Conservation (phyloP, 2,329 filamentous ascomycete species). For the Hortaea werneckii region DNA sequence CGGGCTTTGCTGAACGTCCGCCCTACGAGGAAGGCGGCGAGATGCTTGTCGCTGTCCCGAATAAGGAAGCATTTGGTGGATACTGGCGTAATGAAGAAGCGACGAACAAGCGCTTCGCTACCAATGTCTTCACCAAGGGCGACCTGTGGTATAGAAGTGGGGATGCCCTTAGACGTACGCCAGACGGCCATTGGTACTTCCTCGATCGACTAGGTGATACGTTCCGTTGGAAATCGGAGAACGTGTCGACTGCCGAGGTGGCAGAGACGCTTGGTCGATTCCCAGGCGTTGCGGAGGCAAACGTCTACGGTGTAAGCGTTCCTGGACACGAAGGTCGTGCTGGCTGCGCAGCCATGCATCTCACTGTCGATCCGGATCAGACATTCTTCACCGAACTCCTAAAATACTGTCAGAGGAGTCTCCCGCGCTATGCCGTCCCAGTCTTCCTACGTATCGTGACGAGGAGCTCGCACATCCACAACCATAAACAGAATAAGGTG, state of each 20-base stretch:
- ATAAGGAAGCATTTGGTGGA: slow-evolving; percentile 52
- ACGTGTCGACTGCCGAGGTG: slow-evolving; percentile 38
- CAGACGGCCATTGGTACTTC: slow-evolving; percentile 37
- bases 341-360: slow-evolving; percentile 44
- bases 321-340: slow-evolving; percentile 43
- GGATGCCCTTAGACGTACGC: slow-evolving; percentile 32
- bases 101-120: slow-evolving; percentile 46
- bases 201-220: slow-evolving; percentile 37
- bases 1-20: slow-evolving; percentile 55
- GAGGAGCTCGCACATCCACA: slow-evolving; percentile 50
- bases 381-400: slow-evolving; percentile 46
- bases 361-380: slow-evolving; percentile 39
- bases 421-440: slow-evolving; percentile 68
- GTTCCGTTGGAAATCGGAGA: slow-evolving; percentile 40
- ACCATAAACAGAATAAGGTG: slow-evolving; percentile 73
- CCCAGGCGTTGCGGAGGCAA: slow-evolving; percentile 34
- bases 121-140: slow-evolving; percentile 35
- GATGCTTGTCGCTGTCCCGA: slow-evolving; percentile 54
- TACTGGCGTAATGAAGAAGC: slow-evolving; percentile 60
- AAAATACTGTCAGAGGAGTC: slow-evolving; percentile 43
- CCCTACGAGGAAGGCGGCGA: slow-evolving; percentile 61
- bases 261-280: slow-evolving; percentile 31
- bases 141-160: slow-evolving; percentile 38
- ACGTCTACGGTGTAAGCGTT: slow-evolving; percentile 38
- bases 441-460: slow-evolving; percentile 44